Evolutionary conservation across 805 yeast species (phyloP).

Genomic region (Metschnikowia colocasiae): DNA sequence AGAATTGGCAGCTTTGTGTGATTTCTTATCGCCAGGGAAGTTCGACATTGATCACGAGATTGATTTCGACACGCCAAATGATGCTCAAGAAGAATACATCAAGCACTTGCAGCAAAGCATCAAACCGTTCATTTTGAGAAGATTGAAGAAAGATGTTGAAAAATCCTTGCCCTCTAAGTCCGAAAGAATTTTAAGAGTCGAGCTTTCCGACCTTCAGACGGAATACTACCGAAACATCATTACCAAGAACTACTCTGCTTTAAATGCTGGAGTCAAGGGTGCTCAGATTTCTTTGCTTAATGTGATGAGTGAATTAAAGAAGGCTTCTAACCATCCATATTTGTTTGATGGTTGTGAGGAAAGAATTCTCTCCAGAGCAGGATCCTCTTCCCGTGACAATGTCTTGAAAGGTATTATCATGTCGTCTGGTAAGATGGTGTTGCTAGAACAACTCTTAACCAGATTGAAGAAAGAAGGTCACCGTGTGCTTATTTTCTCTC

Average conservation of each 20-base stretch:
- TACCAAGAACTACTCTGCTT: constrained; percentile 86
- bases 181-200: constrained; percentile 92
- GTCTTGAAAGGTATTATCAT: constrained; percentile 86
- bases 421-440: constrained; percentile 98
- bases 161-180: constrained; percentile 94
- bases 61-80: constrained; percentile 87
- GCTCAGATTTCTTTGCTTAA: constrained; percentile 83
- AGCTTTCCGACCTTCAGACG: constrained; percentile 90
- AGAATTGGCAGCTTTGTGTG: constrained; percentile 91
- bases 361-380: constrained; percentile 64
- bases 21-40: constrained; percentile 94
- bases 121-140: constrained; percentile 88
- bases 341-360: constrained; percentile 91
- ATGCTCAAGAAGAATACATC: constrained; percentile 83
- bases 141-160: constrained; percentile 96
- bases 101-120: constrained; percentile 78
- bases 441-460: constrained; percentile 82
- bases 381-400: constrained; percentile 66
- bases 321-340: constrained; percentile 97
- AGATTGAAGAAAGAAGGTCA: constrained; percentile 91
- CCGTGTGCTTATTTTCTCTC: constrained; percentile 90
- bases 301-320: constrained; percentile 92
- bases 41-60: constrained; percentile 89
- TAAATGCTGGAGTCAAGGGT: constrained; percentile 72
- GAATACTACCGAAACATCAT: constrained; percentile 91